Percentiles rank a stretch among this genome's conserved stretches.
phyloP scores from a whole-genome alignment of 2,329 filamentous ascomycete genomes.

The Teratosphaeria gauchensis region DNA sequence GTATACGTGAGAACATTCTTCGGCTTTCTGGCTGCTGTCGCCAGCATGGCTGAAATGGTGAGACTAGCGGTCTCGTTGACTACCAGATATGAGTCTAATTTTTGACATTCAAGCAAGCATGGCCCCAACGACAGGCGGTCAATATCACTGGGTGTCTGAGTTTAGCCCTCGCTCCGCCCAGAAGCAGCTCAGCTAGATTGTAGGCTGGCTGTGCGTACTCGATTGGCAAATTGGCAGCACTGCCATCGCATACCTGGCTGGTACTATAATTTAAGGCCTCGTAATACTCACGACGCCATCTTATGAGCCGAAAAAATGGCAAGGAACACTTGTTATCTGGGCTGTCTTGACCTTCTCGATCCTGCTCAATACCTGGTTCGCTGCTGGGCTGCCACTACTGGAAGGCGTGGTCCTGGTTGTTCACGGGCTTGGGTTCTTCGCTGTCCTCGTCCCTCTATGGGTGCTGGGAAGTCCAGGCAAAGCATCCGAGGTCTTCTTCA shows the following conservation, averaged over 20 bases:
- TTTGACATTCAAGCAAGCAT: background rate
- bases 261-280: constrained; percentile 11
- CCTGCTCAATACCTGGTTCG: constrained; percentile 36
- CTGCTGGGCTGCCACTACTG: constrained; percentile 35
- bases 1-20: constrained; percentile 13
- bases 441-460: constrained; percentile 39
- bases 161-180: constrained; percentile 31
- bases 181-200: constrained; percentile 33
- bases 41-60: constrained; percentile 16
- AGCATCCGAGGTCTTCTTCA: constrained; percentile 18
- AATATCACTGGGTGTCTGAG: constrained; percentile 24
- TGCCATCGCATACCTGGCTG: background rate
- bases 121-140: constrained; percentile 23
- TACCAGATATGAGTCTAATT: background rate
- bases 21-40: constrained; percentile 13
- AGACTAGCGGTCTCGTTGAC: background rate
- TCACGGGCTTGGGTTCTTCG: constrained; percentile 45
- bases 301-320: constrained; percentile 3
- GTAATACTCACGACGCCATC: constrained; percentile 6
- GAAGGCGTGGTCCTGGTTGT: constrained; percentile 41
- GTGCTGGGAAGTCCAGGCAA: constrained; percentile 10
- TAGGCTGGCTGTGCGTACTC: constrained; percentile 12
- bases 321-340: constrained; percentile 37
- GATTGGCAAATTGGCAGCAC: constrained; percentile 11
- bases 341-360: constrained; percentile 29